Conservation (phyloP, 305 asterid genomes). For the Vinca major region DNA sequence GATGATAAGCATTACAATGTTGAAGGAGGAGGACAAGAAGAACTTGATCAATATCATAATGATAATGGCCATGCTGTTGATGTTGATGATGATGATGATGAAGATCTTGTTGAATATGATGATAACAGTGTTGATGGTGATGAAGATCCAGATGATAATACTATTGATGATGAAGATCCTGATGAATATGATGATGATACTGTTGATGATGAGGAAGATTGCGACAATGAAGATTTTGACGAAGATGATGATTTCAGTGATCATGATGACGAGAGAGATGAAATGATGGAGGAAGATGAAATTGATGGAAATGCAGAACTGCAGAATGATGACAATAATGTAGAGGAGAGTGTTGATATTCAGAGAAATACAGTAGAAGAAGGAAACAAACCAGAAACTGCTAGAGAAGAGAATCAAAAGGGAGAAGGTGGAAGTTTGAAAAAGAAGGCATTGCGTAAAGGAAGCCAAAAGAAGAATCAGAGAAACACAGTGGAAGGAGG, state of each 20-base stretch:
- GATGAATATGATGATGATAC: not conserved
- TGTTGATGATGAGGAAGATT: not conserved
- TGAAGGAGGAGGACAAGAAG: not conserved
- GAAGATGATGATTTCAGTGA: slow-evolving; percentile 5
- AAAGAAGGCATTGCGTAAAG: not conserved
- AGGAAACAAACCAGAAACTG: slow-evolving; percentile 1
- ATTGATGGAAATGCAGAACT: not conserved
- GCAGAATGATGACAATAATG: not conserved
- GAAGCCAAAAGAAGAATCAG: too few species aligned
- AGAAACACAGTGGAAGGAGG: not conserved
- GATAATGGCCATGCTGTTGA: not conserved
- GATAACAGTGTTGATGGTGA: not conserved
- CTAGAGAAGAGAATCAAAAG: slow-evolving; percentile 6
- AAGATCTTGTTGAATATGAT: not conserved
- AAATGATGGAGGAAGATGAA: not conserved
- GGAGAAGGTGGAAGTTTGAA: not conserved
- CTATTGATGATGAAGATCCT: not conserved
- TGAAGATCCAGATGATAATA: not conserved
- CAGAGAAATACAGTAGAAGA: not conserved
- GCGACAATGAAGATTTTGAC: slow-evolving; percentile 5
- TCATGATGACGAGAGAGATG: not conserved
- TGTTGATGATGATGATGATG: not conserved
- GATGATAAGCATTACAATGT: not conserved
- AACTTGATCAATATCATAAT: not conserved
- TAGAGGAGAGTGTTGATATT: slow-evolving; percentile 2